Percentiles rank a stretch among this genome's conserved stretches.
phyloP scores from a whole-genome alignment of 129 eudicot genomes.

The Centaurea solstitialis region DNA sequence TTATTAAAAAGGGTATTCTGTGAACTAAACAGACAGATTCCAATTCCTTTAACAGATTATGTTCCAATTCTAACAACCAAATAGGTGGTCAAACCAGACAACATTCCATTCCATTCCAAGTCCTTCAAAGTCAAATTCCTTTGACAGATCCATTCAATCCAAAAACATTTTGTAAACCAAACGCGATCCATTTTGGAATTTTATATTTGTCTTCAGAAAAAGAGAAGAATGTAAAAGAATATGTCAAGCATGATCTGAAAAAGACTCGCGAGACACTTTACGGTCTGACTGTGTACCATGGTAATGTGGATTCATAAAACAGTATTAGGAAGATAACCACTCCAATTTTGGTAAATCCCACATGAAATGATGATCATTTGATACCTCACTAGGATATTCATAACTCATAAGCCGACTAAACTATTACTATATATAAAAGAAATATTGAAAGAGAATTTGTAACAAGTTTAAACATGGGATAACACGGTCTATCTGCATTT shows the following conservation, averaged over 20 bases:
- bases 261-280: neutral
- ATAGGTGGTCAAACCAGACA: no score
- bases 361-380: neutral
- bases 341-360: neutral
- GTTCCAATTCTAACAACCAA: no score
- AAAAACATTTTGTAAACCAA: no score
- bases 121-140: no score
- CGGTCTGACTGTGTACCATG: neutral
- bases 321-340: neutral
- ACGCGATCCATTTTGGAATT: neutral
- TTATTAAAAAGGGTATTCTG: no score
- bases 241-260: neutral
- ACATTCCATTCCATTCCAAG: no score
- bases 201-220: neutral
- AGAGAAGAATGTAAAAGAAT: neutral
- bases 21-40: no score
- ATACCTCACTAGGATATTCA: neutral
- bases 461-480: neutral
- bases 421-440: neutral
- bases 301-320: neutral
- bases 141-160: no score
- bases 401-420: neutral
- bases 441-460: neutral
- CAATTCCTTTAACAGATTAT: no score
- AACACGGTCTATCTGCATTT: neutral